Evolutionary conservation across 2,329 filamentous ascomycete genomes (phyloP).

Genomic region (Helotiales sp.): DNA sequence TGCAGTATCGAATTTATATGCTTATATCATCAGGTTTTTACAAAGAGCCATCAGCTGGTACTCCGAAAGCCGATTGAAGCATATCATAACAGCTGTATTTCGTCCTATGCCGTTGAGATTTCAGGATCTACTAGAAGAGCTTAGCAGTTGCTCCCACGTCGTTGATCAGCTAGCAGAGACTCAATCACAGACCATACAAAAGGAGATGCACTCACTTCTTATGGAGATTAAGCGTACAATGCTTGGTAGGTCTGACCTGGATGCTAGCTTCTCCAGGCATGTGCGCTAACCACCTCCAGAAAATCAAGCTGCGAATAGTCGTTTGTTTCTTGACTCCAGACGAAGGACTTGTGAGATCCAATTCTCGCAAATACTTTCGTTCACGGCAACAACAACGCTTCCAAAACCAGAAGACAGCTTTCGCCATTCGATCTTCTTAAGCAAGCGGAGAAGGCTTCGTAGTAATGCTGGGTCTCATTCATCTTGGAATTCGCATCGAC

Average conservation of each 20-base stretch:
- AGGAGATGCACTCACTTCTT: neutral
- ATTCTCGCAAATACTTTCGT: slow-evolving; percentile 12
- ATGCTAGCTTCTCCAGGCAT: neutral
- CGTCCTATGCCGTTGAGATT: slow-evolving; percentile 6
- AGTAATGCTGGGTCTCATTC: neutral
- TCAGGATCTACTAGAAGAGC: slow-evolving; percentile 9
- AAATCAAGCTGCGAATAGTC: neutral
- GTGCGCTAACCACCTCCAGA: neutral
- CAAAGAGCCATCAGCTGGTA: slow-evolving; percentile 17
- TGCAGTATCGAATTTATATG: slow-evolving; percentile 13
- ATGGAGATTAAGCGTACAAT: neutral
- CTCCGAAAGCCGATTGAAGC: slow-evolving; percentile 10
- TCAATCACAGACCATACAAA: neutral
- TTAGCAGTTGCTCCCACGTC: neutral
- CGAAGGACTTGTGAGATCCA: slow-evolving; percentile 6
- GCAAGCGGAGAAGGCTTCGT: neutral
- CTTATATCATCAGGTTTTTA: slow-evolving; percentile 16
- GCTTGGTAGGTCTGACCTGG: neutral
- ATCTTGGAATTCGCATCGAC: neutral
- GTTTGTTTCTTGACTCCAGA: neutral
- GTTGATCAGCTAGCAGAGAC: neutral
- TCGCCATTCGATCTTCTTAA: neutral
- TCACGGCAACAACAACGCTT: slow-evolving; percentile 1
- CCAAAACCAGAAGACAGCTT: slow-evolving; percentile 2
- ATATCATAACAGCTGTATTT: slow-evolving; percentile 6